Evolutionary conservation across 2,329 filamentous ascomycete genomes (phyloP).

Genomic region (Ophiostoma sp.): DNA sequence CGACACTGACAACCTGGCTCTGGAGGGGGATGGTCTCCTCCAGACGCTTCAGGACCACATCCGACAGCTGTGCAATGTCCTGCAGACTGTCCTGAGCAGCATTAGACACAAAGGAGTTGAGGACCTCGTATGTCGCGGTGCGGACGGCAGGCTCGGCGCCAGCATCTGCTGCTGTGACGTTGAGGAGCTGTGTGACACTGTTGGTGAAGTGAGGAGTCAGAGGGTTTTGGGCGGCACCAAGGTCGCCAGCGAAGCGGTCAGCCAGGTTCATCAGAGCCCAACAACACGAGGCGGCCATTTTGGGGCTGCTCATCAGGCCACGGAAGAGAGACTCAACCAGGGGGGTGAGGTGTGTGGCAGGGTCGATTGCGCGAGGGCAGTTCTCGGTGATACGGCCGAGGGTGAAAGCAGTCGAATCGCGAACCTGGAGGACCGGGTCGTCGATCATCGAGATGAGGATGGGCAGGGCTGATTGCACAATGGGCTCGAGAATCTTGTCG

Average conservation of each 20-base stretch:
- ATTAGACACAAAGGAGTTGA: slow-evolving; percentile 90
- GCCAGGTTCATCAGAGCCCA: slow-evolving; percentile 99
- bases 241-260: slow-evolving; percentile 86
- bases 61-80: slow-evolving; percentile 74
- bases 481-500: slow-evolving; percentile 81
- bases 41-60: slow-evolving; percentile 83
- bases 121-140: slow-evolving; percentile 93
- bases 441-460: slow-evolving; percentile 90
- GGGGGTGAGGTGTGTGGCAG: slow-evolving; percentile 71
- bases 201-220: slow-evolving; percentile 90
- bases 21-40: slow-evolving; percentile 87
- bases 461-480: slow-evolving; percentile 91
- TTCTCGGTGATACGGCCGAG: slow-evolving; percentile 93
- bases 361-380: slow-evolving; percentile 87
- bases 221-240: slow-evolving; percentile 69
- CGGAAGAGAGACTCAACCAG: slow-evolving; percentile 85
- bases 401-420: slow-evolving; percentile 92
- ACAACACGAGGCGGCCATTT: slow-evolving; percentile 97
- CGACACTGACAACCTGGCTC: slow-evolving; percentile 88
- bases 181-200: slow-evolving; percentile 77
- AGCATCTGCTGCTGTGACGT: slow-evolving; percentile 70
- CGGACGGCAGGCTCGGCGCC: slow-evolving; percentile 75
- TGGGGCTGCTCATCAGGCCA: slow-evolving; percentile 81
- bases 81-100: slow-evolving; percentile 78
- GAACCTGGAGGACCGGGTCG: slow-evolving; percentile 80